These are phyloP conservation scores for Chenopodium suecicum DNA, from an alignment of 148 eudicot species.

Conservation along the genomic window DNA sequence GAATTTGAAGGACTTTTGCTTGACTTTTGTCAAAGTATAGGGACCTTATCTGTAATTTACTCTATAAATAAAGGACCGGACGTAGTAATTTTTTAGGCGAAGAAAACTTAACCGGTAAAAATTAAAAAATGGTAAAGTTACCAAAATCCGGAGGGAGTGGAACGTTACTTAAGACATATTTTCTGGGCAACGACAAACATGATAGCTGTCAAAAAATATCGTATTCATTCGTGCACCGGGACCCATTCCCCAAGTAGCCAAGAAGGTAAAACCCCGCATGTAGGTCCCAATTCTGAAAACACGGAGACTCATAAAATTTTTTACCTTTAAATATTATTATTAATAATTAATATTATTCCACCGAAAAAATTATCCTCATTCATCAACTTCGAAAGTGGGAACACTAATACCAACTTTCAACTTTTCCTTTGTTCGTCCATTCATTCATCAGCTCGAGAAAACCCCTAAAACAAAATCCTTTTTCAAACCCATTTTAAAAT, in stretches of 20 bases:
- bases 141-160: too few relatives aligned
- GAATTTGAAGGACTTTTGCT: too few relatives aligned
- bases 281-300: constrained; percentile 20
- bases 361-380: background rate
- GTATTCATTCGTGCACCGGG: constrained; percentile 9
- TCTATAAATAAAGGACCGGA: too few relatives aligned
- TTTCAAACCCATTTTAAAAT: background rate
- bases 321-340: background rate
- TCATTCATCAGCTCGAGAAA: constrained; percentile 11
- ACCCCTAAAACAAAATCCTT: constrained; percentile 10
- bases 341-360: background rate
- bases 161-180: too few relatives aligned
- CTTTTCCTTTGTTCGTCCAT: background rate
- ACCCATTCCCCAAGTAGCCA: background rate
- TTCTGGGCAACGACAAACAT: too few relatives aligned
- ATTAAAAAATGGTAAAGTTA: too few relatives aligned
- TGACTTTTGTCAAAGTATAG: too few relatives aligned
- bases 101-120: too few relatives aligned
- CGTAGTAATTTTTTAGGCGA: too few relatives aligned
- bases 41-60: too few relatives aligned
- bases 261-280: background rate
- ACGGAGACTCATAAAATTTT: background rate
- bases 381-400: background rate
- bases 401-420: background rate
- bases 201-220: background rate